phyloP scores from a whole-genome alignment of 345 rosid species.

The Cardamine occulta region DNA sequence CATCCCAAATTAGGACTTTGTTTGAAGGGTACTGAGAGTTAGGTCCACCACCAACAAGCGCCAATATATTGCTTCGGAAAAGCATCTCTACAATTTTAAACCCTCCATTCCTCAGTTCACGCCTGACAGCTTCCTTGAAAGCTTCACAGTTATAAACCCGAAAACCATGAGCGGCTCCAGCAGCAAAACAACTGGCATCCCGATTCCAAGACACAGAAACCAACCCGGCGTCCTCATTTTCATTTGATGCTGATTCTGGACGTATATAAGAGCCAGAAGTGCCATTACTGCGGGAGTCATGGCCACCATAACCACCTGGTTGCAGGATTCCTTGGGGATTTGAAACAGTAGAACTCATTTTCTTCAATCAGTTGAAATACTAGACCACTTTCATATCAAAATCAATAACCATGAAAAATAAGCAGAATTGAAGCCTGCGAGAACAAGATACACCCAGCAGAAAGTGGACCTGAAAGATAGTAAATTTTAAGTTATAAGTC shows the following conservation, averaged over 20 bases:
- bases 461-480: slow-evolving; percentile 28
- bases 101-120: slow-evolving; percentile 67
- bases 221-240: slow-evolving; percentile 51
- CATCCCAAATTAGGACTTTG: slow-evolving; percentile 90
- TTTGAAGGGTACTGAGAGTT: slow-evolving; percentile 79
- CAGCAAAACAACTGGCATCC: slow-evolving; percentile 80
- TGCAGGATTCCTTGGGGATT: slow-evolving; percentile 46
- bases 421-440: not conserved
- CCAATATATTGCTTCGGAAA: slow-evolving; percentile 81
- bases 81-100: slow-evolving; percentile 90
- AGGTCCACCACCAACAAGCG: slow-evolving; percentile 75
- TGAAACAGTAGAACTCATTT: slow-evolving; percentile 64
- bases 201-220: slow-evolving; percentile 84
- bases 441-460: slow-evolving; percentile 1
- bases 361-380: slow-evolving; percentile 40
- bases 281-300: slow-evolving; percentile 43
- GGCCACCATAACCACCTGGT: slow-evolving; percentile 40
- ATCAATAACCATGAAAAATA: slow-evolving; percentile 5
- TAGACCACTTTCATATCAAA: slow-evolving; percentile 28
- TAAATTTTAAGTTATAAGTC: not conserved
- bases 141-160: slow-evolving; percentile 81
- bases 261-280: slow-evolving; percentile 44
- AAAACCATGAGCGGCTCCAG: slow-evolving; percentile 74
- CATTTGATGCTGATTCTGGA: slow-evolving; percentile 44
- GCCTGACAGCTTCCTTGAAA: slow-evolving; percentile 73